A percentile compares a stretch with the other conserved stretches of the same genome.
These are phyloP conservation scores for Trichoderma breve DNA, from an alignment of 2,329 filamentous ascomycete species.

Conservation along the genomic window DNA sequence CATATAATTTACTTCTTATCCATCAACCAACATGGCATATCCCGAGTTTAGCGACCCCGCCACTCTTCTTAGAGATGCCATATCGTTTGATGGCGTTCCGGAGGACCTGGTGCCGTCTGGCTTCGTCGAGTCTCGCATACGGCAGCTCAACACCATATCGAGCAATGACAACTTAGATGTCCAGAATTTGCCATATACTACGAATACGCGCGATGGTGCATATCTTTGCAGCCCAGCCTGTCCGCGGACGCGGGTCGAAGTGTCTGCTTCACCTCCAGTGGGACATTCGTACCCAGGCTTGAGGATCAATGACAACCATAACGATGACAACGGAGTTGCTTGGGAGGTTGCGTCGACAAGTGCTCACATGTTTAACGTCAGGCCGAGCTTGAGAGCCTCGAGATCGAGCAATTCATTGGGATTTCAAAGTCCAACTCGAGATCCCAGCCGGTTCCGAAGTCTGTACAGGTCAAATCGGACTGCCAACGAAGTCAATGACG, in stretches of 20 bases:
- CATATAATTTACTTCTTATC: not conserved
- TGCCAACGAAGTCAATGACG: not conserved
- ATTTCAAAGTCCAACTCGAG: not conserved
- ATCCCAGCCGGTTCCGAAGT: not conserved
- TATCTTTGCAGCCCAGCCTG: conserved; percentile 29
- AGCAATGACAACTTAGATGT: conserved; percentile 19
- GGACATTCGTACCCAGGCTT: conserved; percentile 26
- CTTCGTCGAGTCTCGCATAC: conserved; percentile 32
- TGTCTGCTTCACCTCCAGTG: conserved; percentile 22
- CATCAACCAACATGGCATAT: conserved; percentile 20
- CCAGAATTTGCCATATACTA: not conserved
- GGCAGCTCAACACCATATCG: conserved; percentile 29
- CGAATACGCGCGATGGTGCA: conserved; percentile 23
- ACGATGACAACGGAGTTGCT: conserved; percentile 16
- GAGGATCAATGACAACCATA: conserved; percentile 21
- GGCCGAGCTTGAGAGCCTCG: conserved; percentile 9
- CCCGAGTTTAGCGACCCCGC: conserved; percentile 12
- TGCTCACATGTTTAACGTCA: conserved; percentile 1
- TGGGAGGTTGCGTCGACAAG: conserved; percentile 1
- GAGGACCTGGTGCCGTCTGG: conserved; percentile 27
- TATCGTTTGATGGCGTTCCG: conserved; percentile 18
- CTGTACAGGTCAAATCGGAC: not conserved
- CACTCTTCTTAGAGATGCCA: not conserved
- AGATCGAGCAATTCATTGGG: conserved; percentile 16
- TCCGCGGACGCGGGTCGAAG: conserved; percentile 27